Conservation (phyloP, 345 rosid genomes). For the Citrus maxima region DNA sequence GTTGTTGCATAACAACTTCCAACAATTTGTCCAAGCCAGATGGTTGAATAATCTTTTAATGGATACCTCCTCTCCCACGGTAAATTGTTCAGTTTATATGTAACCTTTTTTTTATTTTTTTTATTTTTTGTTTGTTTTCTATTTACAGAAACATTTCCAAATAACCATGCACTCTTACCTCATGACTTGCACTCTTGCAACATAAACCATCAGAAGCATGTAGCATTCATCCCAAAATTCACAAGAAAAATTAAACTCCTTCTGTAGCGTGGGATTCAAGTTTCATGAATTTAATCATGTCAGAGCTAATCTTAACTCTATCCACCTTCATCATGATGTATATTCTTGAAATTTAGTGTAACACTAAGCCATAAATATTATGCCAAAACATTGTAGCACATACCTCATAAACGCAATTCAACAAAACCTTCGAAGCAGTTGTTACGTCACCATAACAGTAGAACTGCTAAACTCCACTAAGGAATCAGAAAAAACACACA, state of each 20-base stretch:
- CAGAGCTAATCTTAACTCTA: not conserved
- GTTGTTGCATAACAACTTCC: not conserved
- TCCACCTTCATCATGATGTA: not conserved
- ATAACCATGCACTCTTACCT: not conserved
- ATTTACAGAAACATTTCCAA: not conserved
- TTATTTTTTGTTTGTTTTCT: no score
- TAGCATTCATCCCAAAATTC: not conserved
- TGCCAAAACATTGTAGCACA: slow-evolving; percentile 8
- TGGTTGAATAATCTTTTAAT: not conserved
- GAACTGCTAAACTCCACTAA: slow-evolving; percentile 19
- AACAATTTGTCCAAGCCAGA: not conserved
- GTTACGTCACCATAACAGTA: slow-evolving; percentile 7
- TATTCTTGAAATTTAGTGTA: not conserved
- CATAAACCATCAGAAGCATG: not conserved
- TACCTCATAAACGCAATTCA: slow-evolving; percentile 22
- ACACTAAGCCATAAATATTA: not conserved
- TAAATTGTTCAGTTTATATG: not conserved
- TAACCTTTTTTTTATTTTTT: no score
- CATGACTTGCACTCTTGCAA: no score
- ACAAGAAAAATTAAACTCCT: not conserved
- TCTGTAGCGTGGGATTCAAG: not conserved
- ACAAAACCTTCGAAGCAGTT: slow-evolving; percentile 15
- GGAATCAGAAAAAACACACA: slow-evolving; percentile 12
- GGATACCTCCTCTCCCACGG: not conserved
- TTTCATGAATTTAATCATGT: not conserved